phyloP scores from a whole-genome alignment of 2,329 filamentous ascomycete genomes.

The Colletotrichum brevisporum region DNA sequence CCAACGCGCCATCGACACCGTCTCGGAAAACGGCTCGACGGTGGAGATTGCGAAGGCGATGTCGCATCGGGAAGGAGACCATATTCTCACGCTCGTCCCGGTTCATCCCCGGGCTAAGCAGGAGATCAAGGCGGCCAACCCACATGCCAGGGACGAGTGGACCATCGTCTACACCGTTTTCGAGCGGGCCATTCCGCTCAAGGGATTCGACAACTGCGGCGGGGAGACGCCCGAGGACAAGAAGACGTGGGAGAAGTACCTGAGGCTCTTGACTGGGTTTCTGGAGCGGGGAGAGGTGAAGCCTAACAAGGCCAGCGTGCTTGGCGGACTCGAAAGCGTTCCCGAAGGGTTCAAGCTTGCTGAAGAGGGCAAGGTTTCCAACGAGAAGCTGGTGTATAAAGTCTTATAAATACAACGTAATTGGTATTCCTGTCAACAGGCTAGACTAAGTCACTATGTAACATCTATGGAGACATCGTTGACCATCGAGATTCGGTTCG shows the following conservation, averaged over 20 bases:
- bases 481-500: too few species aligned
- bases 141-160: slow-evolving; percentile 4
- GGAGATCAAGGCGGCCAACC: slow-evolving; percentile 12
- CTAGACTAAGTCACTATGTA: too few species aligned
- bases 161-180: slow-evolving; percentile 12
- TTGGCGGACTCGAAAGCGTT: neutral
- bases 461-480: too few species aligned
- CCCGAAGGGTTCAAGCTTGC: neutral
- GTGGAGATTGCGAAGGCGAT: slow-evolving; percentile 45
- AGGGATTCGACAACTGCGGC: slow-evolving; percentile 15
- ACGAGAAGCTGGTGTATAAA: slow-evolving; percentile 20
- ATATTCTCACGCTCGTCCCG: slow-evolving; percentile 46
- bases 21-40: slow-evolving; percentile 47
- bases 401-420: neutral
- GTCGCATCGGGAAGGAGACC: slow-evolving; percentile 45
- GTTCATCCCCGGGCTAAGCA: neutral
- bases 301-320: neutral
- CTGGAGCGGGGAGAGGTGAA: neutral
- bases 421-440: too few species aligned
- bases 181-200: slow-evolving; percentile 5
- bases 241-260: slow-evolving; percentile 17
- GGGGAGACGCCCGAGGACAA: slow-evolving; percentile 21
- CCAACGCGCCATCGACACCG: slow-evolving; percentile 47
- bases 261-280: slow-evolving; percentile 7
- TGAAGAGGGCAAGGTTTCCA: neutral